Evolutionary conservation across 768 basidiomycete genomes (phyloP).

Genomic region (Trametes cinnabarina): DNA sequence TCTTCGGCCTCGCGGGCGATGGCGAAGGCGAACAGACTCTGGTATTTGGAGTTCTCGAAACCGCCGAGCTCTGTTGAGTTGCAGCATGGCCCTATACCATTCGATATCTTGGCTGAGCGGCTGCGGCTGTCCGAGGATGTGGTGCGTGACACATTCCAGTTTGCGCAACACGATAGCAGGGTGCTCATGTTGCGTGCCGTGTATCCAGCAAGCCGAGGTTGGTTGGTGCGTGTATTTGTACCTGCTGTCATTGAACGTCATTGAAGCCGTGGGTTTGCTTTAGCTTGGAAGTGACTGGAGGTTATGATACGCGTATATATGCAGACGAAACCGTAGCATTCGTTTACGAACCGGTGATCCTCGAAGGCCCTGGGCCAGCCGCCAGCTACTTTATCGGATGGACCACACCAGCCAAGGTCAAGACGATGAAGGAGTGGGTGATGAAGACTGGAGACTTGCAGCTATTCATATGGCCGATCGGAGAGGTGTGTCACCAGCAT

Average conservation of each 20-base stretch:
- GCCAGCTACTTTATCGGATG: constrained; percentile 52
- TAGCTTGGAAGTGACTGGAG: constrained; percentile 22
- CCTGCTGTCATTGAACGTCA: constrained; percentile 18
- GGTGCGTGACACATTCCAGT: too few species aligned
- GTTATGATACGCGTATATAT: constrained; percentile 43
- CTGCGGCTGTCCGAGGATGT: constrained; percentile 39
- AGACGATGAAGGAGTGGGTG: constrained; percentile 28
- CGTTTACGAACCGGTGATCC: constrained; percentile 52
- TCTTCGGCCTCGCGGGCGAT: background rate
- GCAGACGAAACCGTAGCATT: constrained; percentile 44
- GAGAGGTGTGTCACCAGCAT: constrained; percentile 35
- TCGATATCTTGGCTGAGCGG: constrained; percentile 25
- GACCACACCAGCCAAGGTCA: constrained; percentile 39
- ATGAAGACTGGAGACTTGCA: constrained; percentile 36
- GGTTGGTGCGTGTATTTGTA: background rate
- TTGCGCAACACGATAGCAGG: too few species aligned
- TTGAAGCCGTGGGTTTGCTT: constrained; percentile 13
- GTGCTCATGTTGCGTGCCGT: too few species aligned
- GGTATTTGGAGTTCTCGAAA: constrained; percentile 42
- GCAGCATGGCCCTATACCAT: constrained; percentile 34
- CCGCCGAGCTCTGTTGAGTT: constrained; percentile 37
- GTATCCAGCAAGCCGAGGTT: constrained; percentile 16
- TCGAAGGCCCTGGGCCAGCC: constrained; percentile 43
- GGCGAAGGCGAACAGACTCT: background rate
- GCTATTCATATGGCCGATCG: constrained; percentile 48